Evolutionary conservation across 441 rosid species (phyloP), one percentile per base, ranked within the genome.

Genomic region (Brassica balearica): DNA sequence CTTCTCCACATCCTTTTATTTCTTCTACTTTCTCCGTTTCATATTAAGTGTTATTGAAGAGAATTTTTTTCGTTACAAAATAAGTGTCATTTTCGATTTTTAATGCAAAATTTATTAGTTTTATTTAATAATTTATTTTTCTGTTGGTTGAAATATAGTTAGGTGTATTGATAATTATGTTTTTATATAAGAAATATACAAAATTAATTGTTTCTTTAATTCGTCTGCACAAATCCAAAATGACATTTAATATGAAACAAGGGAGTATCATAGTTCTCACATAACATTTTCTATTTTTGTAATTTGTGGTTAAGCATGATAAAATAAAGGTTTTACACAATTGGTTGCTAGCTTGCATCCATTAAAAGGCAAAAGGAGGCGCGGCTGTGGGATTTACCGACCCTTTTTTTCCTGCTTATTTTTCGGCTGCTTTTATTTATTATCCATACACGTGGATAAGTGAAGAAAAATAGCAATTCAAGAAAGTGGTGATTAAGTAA

Each of bases 401-500:
- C 72, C 19, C 1, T 38, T 62, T 51, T 38, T 63, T 15, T 48
- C 32, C 19, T 66, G 25, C 9, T 10, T 56, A 56, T 58, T 19
- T 66, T 48, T 5, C 64, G 1, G 5, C 1, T 3, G 25, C 25
- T 56, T 61, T 65, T 70, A 55, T 36, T 65, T 38, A 58, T 71
- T 1, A 17, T 51, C 20, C 20, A 51, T 51, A 6, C 22, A 15
- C 27, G 20, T 66, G 56, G 73, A 72, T 65, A 71, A 58, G 1
- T 53, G 10, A 69, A 27, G 66, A 27, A 77, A 64, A 70, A 69
- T 34, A 69, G 74, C 17, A 66, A 23, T 72, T 66, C 77, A 29
- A 46, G 38, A 58, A 72, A 46, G 64, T 66, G 3, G 73, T 78
- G 69, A 73, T 78, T 72, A 27, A 20, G n/a, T 6, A 66, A 55